Evolutionary conservation across 176 grass and related monocot genomes (phyloP), one percentile per base, ranked within the genome.

Genomic region (Hyparrhenia diplandra): DNA sequence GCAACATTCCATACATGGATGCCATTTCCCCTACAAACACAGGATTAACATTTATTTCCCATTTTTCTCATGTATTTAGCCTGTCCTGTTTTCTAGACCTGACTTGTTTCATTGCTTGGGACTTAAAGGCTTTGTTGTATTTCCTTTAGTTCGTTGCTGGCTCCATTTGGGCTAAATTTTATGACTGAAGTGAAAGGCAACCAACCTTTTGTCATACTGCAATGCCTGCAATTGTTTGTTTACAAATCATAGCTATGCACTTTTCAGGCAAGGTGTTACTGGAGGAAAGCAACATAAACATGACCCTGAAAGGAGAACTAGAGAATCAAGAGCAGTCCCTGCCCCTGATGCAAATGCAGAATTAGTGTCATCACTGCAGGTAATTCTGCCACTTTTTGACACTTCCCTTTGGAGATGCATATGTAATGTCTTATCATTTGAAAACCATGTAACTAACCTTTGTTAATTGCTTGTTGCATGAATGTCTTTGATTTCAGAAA

Each of bases 331-430:
- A 88, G 97, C 97, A 77, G 85, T 99, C 52, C 93, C 97, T 69
- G 97, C 97, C 49, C 97, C 97, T 80, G 91, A 99, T 42, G 97
- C 97, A 60, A 99, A 99, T 88, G 97, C 97, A 80, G 97, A 99
- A 77, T 84, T 99, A 78, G 72, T 83, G 39, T 91, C 93, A 87
- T 99, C 93, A 4, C 82, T 99, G 91, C 92, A 93, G 93, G 97
- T 11, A n/a, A n/a, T n/a, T n/a, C 35, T 7, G 35, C 35, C 28
- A 71, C 76, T 79, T 32, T 9, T 89, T 52, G 73, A 75, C 27
- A 36, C 45, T 59, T 73, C 39, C 16, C 24, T 67, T 34, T 85
- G 36, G 61, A 73, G 61, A 76, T 60, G 12, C 40, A 25, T 75
- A 70, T 46, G 52, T 0, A 52, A 21, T n/a, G n/a, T n/a, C 0